Evolutionary conservation across 139 green algal genomes (phyloP).

Genomic region (Bryopsis sp.): DNA sequence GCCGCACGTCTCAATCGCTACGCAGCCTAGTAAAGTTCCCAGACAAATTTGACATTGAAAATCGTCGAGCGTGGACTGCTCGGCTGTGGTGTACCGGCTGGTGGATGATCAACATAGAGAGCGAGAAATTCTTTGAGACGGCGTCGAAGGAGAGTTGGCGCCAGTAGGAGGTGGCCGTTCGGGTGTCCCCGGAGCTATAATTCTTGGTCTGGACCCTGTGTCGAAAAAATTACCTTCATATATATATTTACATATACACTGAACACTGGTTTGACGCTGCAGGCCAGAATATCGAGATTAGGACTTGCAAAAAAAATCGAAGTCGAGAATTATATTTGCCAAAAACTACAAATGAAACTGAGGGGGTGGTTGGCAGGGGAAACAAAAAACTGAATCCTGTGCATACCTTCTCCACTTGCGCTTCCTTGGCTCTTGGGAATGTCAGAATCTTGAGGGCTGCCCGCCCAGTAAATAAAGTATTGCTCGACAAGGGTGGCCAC

Average conservation of each 20-base stretch:
- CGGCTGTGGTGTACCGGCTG: conserved; percentile 42
- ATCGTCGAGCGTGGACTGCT: conserved; percentile 46
- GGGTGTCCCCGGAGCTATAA: neutral
- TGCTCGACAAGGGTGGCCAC: conserved; percentile 53
- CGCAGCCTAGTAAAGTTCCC: conserved; percentile 35
- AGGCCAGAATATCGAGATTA: too few relatives aligned
- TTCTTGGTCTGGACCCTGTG: neutral
- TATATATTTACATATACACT: neutral
- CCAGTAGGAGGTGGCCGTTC: neutral
- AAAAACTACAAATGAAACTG: neutral
- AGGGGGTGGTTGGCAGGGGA: neutral
- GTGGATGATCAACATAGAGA: conserved; percentile 29
- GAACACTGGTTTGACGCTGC: neutral
- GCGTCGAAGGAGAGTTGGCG: neutral
- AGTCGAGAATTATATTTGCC: neutral
- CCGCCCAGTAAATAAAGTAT: conserved; percentile 28
- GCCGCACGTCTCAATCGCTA: conserved; percentile 56
- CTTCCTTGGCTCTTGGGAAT: neutral
- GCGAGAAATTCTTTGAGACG: neutral
- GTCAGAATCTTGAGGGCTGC: conserved; percentile 5
- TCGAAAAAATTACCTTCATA: neutral
- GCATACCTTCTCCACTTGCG: neutral
- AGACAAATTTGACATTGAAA: conserved; percentile 64
- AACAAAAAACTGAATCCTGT: neutral
- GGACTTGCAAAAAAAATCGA: neutral